Evolutionary conservation across 2,329 filamentous ascomycete genomes (phyloP).

Genomic region (Parafenestella ontariensis): DNA sequence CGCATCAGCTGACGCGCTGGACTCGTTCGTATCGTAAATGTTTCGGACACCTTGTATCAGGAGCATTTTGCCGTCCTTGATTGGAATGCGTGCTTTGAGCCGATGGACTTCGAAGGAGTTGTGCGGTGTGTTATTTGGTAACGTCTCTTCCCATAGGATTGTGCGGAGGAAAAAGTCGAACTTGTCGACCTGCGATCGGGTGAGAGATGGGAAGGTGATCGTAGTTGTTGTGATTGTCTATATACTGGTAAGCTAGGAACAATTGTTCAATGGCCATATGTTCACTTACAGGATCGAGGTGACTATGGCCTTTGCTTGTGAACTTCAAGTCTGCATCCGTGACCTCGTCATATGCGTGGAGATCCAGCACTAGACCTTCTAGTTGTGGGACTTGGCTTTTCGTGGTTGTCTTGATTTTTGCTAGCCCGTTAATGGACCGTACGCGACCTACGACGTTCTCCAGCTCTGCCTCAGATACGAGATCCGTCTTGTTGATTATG

Average conservation of each 20-base stretch:
- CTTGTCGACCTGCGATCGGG: conserved; percentile 62
- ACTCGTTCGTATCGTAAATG: conserved; percentile 87
- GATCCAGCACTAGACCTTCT: conserved; percentile 84
- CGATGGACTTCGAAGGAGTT: conserved; percentile 80
- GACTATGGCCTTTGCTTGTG: conserved; percentile 80
- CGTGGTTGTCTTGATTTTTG: conserved; percentile 81
- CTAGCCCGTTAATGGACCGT: conserved; percentile 85
- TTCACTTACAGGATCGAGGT: conserved; percentile 78
- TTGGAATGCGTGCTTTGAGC: conserved; percentile 78
- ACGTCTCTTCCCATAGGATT: conserved; percentile 79
- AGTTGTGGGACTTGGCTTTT: conserved; percentile 81
- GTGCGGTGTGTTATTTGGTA: conserved; percentile 54
- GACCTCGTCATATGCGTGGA: conserved; percentile 91
- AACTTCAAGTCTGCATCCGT: conserved; percentile 70
- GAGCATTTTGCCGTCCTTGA: conserved; percentile 70
- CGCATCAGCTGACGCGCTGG: background rate
- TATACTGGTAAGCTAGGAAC: background rate
- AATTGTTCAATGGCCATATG: background rate
- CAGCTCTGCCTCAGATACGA: conserved; percentile 76
- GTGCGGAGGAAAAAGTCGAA: conserved; percentile 85
- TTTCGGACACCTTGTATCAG: conserved; percentile 92
- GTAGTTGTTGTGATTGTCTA: conserved; percentile 86
- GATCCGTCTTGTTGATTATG: conserved; percentile 90
- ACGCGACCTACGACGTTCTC: conserved; percentile 74
- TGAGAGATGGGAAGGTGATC: conserved; percentile 69